Percentiles rank a stretch among this genome's conserved stretches.
phyloP scores from a whole-genome alignment of 768 basidiomycete genomes.

The Hemileccinum impolitum region DNA sequence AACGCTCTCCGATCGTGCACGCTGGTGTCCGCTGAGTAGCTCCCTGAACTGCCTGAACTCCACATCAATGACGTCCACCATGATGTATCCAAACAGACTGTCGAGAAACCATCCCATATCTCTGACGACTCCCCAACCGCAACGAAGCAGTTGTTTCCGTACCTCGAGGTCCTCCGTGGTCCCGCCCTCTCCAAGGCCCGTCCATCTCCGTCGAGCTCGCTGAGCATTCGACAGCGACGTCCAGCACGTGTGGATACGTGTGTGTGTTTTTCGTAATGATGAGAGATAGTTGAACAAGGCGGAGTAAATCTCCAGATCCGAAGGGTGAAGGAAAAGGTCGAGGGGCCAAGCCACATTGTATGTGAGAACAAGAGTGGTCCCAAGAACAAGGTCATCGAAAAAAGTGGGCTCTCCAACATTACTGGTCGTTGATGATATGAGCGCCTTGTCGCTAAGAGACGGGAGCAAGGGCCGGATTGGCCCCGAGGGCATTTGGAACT shows the following conservation, averaged over 20 bases:
- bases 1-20: conserved; percentile 20
- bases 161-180: conserved; percentile 65
- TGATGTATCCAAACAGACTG: conserved; percentile 76
- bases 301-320: conserved; percentile 72
- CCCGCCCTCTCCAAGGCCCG: conserved; percentile 83
- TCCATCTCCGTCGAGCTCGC: conserved; percentile 81
- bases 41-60: conserved; percentile 75
- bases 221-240: conserved; percentile 81
- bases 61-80: conserved; percentile 86
- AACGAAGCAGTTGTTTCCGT: conserved; percentile 63
- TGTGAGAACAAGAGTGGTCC: conserved; percentile 67
- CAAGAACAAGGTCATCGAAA: conserved; percentile 76
- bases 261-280: conserved; percentile 81
- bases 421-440: conserved; percentile 42
- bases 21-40: conserved; percentile 37
- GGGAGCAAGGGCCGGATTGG: conserved; percentile 80
- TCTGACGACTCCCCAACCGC: conserved; percentile 83
- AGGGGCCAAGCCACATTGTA: conserved; percentile 84
- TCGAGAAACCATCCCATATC: conserved; percentile 94
- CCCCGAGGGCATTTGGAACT: conserved; percentile 76
- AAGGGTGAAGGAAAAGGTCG: conserved; percentile 79
- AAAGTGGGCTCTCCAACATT: conserved; percentile 40
- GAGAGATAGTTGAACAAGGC: conserved; percentile 80
- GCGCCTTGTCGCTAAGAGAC: conserved; percentile 45
- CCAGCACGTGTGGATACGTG: conserved; percentile 79